phyloP scores from a whole-genome alignment of 352 stramenopile species.

The Pythium aristosporum region DNA sequence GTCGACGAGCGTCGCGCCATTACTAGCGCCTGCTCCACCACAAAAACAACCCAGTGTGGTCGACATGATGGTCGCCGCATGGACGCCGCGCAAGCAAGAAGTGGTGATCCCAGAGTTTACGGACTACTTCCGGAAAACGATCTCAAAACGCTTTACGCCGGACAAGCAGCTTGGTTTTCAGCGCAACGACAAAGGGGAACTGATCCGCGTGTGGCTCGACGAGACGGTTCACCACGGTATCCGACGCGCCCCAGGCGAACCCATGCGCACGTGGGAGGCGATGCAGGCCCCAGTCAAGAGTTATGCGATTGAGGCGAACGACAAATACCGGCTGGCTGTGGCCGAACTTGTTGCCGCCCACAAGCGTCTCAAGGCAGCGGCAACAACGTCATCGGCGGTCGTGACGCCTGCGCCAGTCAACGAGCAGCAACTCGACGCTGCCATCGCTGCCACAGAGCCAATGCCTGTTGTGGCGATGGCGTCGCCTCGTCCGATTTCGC shows the following conservation, averaged over 20 bases:
- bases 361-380: neutral
- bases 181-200: slow-evolving; percentile 42
- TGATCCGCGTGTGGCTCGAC: slow-evolving; percentile 68
- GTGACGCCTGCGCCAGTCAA: slow-evolving; percentile 2
- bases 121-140: slow-evolving; percentile 62
- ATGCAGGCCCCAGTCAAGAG: slow-evolving; percentile 67
- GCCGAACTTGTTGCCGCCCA: slow-evolving; percentile 38
- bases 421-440: neutral
- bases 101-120: slow-evolving; percentile 60
- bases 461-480: neutral
- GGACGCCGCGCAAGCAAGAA: neutral
- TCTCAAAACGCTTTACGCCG: slow-evolving; percentile 37
- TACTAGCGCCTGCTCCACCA: neutral
- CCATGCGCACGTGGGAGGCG: slow-evolving; percentile 73
- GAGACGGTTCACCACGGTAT: slow-evolving; percentile 32
- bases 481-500: neutral
- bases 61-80: neutral
- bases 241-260: slow-evolving; percentile 41
- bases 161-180: slow-evolving; percentile 63
- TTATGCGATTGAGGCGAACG: slow-evolving; percentile 71
- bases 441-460: slow-evolving; percentile 12
- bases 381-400: neutral
- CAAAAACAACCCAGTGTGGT: slow-evolving; percentile 12
- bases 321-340: slow-evolving; percentile 58
- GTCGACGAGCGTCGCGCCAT: neutral